phyloP scores from a whole-genome alignment of 2,329 filamentous ascomycete genomes.

The Fusarium azukiicola region DNA sequence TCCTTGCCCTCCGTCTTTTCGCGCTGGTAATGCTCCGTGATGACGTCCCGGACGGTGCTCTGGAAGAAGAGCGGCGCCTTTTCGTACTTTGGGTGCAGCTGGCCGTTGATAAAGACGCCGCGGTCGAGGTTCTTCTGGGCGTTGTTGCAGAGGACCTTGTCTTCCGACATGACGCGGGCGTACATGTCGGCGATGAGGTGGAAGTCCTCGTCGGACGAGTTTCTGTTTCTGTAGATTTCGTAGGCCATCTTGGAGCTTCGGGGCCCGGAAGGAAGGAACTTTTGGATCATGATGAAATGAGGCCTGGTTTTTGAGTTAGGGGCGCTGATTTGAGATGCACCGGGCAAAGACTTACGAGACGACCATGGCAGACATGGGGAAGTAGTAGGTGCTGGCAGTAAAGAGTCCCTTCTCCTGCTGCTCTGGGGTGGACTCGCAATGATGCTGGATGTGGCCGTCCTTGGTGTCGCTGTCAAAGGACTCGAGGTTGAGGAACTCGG shows the following conservation, averaged over 20 bases:
- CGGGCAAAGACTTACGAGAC: slow-evolving; percentile 36
- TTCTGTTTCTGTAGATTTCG: slow-evolving; percentile 42
- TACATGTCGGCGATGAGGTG: slow-evolving; percentile 30
- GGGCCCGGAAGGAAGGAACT: slow-evolving; percentile 36
- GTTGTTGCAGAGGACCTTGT: slow-evolving; percentile 39
- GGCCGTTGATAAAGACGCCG: slow-evolving; percentile 37
- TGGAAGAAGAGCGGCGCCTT: slow-evolving; percentile 45
- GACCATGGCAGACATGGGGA: slow-evolving; percentile 42
- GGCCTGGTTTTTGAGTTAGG: not conserved
- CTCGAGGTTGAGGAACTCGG: slow-evolving; percentile 42
- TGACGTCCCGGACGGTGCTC: slow-evolving; percentile 39
- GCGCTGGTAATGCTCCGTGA: slow-evolving; percentile 35
- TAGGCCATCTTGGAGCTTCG: slow-evolving; percentile 36
- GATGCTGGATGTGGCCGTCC: slow-evolving; percentile 41
- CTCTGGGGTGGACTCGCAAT: slow-evolving; percentile 36
- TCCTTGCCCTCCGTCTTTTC: slow-evolving; percentile 31
- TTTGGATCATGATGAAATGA: slow-evolving; percentile 46
- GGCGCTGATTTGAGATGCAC: accelerated
- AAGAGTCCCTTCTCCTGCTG: slow-evolving; percentile 41
- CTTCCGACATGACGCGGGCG: slow-evolving; percentile 37
- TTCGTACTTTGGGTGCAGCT: slow-evolving; percentile 42
- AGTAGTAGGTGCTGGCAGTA: slow-evolving; percentile 44
- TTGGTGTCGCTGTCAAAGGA: slow-evolving; percentile 42
- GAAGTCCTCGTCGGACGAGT: slow-evolving; percentile 36
- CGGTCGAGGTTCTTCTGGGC: slow-evolving; percentile 38